Conservation (phyloP, 2,329 filamentous ascomycete genomes). For the Orbilia javanica region DNA sequence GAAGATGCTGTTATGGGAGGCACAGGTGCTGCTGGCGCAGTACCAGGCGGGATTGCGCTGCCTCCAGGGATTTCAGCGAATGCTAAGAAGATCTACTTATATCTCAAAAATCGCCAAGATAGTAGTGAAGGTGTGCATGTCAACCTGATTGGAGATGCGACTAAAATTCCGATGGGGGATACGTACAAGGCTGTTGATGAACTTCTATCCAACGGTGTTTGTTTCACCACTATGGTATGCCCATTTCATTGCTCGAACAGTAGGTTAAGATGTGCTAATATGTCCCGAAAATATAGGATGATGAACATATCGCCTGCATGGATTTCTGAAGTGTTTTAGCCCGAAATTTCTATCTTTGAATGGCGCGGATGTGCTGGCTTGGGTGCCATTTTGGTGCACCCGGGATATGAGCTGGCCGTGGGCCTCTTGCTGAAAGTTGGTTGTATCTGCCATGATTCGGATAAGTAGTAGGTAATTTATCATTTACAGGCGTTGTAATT, state of each 20-base stretch:
- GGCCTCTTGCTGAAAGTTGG: not conserved
- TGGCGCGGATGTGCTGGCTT: too few relatives aligned
- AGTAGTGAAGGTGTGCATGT: slow-evolving; percentile 87
- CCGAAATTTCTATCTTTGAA: not conserved
- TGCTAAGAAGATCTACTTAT: slow-evolving; percentile 79
- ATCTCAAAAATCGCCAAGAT: slow-evolving; percentile 76
- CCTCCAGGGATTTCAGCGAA: slow-evolving; percentile 69
- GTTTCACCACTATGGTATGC: slow-evolving; percentile 81
- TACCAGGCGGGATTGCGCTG: slow-evolving; percentile 62
- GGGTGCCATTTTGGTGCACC: not conserved
- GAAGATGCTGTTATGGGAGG: slow-evolving; percentile 62
- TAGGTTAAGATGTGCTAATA: slow-evolving; percentile 62
- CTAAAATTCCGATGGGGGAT: slow-evolving; percentile 76
- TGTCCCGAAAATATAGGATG: slow-evolving; percentile 46
- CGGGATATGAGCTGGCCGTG: not conserved
- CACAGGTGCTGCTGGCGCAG: slow-evolving; percentile 63
- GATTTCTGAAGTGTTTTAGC: slow-evolving; percentile 41
- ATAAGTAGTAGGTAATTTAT: slow-evolving; percentile 3
- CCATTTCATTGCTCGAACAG: slow-evolving; percentile 59
- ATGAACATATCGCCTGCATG: slow-evolving; percentile 62
- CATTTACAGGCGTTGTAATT: slow-evolving; percentile 1
- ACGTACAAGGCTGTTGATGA: slow-evolving; percentile 85
- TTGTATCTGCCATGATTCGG: not conserved
- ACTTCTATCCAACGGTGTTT: slow-evolving; percentile 77
- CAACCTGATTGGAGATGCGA: slow-evolving; percentile 77